Conservation (phyloP, 2,329 filamentous ascomycete genomes). For the Aquanectria penicillioides region DNA sequence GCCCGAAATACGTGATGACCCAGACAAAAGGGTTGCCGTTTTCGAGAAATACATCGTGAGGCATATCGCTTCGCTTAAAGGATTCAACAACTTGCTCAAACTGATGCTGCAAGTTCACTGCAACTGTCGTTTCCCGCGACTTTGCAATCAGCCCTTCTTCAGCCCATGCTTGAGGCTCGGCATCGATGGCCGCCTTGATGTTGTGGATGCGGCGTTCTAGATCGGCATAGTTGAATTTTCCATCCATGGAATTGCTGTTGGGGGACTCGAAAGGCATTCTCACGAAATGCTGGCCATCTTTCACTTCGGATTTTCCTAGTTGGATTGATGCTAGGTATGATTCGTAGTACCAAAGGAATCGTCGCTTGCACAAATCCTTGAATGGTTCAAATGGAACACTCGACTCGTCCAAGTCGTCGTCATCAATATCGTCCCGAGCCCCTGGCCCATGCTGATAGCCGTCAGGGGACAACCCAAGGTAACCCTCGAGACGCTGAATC, state of each 20-base stretch:
- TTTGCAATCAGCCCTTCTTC: conserved; percentile 71
- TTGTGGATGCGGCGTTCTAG: conserved; percentile 74
- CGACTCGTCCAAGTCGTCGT: conserved; percentile 64
- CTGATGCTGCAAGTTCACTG: conserved; percentile 84
- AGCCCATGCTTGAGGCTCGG: conserved; percentile 79
- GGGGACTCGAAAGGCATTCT: conserved; percentile 84
- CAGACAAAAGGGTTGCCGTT: conserved; percentile 90
- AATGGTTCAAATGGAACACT: conserved; percentile 81
- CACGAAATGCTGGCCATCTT: conserved; percentile 72
- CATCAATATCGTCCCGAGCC: conserved; percentile 53
- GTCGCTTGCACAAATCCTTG: conserved; percentile 87
- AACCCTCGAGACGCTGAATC: conserved; percentile 84
- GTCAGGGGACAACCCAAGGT: conserved; percentile 71
- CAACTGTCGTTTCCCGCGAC: conserved; percentile 76
- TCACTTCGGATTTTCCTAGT: conserved; percentile 70
- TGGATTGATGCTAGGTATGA: conserved; percentile 80
- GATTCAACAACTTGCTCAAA: conserved; percentile 83
- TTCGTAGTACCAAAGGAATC: conserved; percentile 96
- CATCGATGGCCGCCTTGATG: conserved; percentile 76
- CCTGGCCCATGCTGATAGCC: conserved; percentile 47
- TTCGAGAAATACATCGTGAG: conserved; percentile 80
- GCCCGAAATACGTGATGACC: conserved; percentile 88
- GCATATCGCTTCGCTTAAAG: conserved; percentile 76
- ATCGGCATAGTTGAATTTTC: conserved; percentile 82
- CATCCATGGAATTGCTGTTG: conserved; percentile 83